A percentile compares a stretch with the other conserved stretches of the same genome.
These are phyloP conservation scores for Tardiomyces blankii DNA, from an alignment of 1,139 yeast genomes.

Conservation along the genomic window DNA sequence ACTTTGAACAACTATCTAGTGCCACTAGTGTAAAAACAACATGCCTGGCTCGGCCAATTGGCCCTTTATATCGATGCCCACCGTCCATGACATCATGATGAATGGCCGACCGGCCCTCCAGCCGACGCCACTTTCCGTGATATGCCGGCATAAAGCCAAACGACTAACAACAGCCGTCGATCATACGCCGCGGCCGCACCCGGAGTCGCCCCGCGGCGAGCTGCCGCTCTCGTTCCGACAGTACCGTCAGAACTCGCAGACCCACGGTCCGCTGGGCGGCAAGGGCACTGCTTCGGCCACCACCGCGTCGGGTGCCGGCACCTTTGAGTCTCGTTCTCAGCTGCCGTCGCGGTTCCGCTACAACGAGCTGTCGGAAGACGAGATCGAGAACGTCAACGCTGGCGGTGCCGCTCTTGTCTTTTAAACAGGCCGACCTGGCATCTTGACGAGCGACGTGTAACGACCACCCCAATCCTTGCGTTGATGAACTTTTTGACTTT, in stretches of 20 bases:
- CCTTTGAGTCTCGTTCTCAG: conserved; percentile 45
- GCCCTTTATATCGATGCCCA: too few relatives aligned
- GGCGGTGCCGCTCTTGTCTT: conserved; percentile 57
- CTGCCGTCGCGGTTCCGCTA: conserved; percentile 66
- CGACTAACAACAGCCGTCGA: conserved; percentile 17
- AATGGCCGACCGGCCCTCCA: too few relatives aligned
- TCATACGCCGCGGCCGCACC: conserved; percentile 35
- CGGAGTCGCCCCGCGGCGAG: conserved; percentile 35
- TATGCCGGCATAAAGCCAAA: background rate
- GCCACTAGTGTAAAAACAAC: too few relatives aligned
- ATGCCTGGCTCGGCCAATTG: too few relatives aligned
- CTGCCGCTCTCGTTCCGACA: conserved; percentile 35
- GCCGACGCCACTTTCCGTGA: too few relatives aligned
- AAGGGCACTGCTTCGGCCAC: conserved; percentile 11
- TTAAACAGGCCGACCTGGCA: conserved; percentile 4
- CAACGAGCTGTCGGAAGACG: conserved; percentile 47
- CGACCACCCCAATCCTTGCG: too few relatives aligned
- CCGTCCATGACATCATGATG: too few relatives aligned
- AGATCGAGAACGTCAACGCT: conserved; percentile 56
- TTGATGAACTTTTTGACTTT: too few relatives aligned
- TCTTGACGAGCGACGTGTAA: too few relatives aligned
- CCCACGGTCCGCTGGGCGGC: conserved; percentile 29
- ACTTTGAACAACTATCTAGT: too few relatives aligned
- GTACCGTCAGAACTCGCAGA: conserved; percentile 27
- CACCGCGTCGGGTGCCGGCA: conserved; percentile 31